phyloP scores from a whole-genome alignment of 345 rosid species.

The Boechera retrofracta region DNA sequence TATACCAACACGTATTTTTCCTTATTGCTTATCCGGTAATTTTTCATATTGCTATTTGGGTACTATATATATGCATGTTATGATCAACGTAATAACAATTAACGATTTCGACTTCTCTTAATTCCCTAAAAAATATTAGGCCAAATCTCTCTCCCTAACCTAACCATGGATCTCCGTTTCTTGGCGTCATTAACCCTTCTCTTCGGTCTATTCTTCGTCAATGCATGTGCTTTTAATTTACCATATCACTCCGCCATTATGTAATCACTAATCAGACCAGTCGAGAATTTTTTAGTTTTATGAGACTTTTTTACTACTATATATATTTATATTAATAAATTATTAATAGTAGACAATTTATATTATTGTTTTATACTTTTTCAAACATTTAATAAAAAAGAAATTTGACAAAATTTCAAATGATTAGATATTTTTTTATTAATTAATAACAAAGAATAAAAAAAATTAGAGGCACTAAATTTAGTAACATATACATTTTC shows the following conservation, averaged over 20 bases:
- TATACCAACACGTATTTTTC: neutral
- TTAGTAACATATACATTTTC: no score
- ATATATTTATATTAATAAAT: no score
- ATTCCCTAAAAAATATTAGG: neutral
- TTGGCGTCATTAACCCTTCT: slow-evolving; percentile 24
- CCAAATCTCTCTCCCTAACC: neutral
- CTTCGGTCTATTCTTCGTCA: neutral
- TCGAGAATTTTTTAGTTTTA: neutral
- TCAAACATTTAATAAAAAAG: no score
- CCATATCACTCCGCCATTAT: no score
- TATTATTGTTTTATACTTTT: no score
- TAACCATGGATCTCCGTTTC: slow-evolving; percentile 20
- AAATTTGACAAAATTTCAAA: no score
- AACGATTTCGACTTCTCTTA: neutral
- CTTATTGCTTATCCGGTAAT: neutral
- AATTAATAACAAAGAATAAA: no score
- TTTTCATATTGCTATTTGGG: neutral
- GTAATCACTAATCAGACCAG: neutral
- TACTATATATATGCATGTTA: neutral
- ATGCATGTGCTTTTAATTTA: neutral
- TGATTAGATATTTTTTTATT: no score
- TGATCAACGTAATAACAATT: neutral
- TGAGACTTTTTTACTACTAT: no score
- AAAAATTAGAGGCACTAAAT: no score
- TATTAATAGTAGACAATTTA: no score